These are phyloP conservation scores for Penicillium goetzii DNA, from an alignment of 495 filamentous ascomycete species.

Conservation along the genomic window DNA sequence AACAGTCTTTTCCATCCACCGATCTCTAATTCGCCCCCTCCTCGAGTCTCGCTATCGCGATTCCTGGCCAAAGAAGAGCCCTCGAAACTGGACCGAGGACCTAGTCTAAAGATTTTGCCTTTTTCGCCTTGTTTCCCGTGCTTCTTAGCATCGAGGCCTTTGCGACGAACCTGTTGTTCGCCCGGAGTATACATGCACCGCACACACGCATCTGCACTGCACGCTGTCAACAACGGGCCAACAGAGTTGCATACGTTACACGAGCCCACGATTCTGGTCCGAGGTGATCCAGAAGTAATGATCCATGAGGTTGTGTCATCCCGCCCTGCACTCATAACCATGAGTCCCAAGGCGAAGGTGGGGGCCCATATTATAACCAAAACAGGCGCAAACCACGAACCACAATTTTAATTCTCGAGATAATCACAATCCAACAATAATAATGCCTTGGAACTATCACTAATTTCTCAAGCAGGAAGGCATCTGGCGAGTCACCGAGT, in stretches of 20 bases:
- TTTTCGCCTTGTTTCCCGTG: neutral
- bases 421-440: neutral
- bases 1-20: constrained; percentile 16
- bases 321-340: neutral
- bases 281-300: constrained; percentile 13
- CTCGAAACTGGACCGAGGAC: neutral
- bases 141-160: neutral
- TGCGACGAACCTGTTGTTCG: constrained; percentile 6
- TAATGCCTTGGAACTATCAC: neutral
- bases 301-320: neutral
- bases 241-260: constrained; percentile 28
- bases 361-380: neutral
- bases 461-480: neutral
- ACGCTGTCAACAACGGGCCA: constrained; percentile 18
- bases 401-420: neutral
- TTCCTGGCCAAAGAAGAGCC: neutral
- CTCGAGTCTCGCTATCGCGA: constrained; percentile 17
- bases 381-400: neutral
- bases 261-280: constrained; percentile 22
- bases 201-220: constrained; percentile 6
- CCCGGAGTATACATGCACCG: constrained; percentile 13
- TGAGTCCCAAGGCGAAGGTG: neutral
- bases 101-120: neutral
- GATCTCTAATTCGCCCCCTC: constrained; percentile 26
- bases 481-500: constrained; percentile 6